Base-by-base conservation (phyloP, 176 grass and related monocot genomes). In the Carex littledalei region DNA sequence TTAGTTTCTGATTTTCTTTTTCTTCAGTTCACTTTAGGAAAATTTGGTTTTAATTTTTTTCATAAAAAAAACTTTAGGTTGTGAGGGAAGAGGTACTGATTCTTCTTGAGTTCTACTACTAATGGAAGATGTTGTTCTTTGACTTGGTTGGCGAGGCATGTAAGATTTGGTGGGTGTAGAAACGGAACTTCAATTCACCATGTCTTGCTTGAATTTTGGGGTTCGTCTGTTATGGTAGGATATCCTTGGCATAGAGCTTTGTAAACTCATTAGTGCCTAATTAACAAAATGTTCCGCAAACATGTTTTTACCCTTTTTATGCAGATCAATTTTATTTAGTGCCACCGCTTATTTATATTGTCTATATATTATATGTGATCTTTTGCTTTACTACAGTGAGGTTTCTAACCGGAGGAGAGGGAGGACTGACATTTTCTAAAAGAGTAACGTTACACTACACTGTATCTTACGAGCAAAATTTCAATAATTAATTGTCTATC, bases 161-260 rank as follows among this genome's bases (percentile, higher is more conserved):
- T 73, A 20, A 81, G 35, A 80, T 87, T 59, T 82, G 26, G 64
- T 74, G 50, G 65, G 43, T 82, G 68, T 71, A 49, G 62, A 53
- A 53, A 65, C 6, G 15, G 16, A 52, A 47, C 64, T 17, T 83
- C 1, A 64, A 26, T 83, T 83, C 81, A 67, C 41, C 81, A 83
- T 67, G 45, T 68, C 81, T 83, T 83, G 64, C 22, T 83, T 83
- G 62, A 83, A 68, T 83, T 83, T 83, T 83, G 80, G 80, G 60
- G 61, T 67, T 54, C 54, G 47, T 76, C 8, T 18, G 32, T 39
- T 16, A 37, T 41, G 34, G 17, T 70, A 70, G 16, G 67, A 10
- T 41, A 70, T 74, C 70, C 43, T 74, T 76, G 22, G 74, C 74
- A 78, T 78, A 78, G 74, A 78, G 52, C 24, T 56, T 57, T 78